Base-by-base conservation (phyloP, 352 stramenopile species). In the Thalassiosira hispida region DNA sequence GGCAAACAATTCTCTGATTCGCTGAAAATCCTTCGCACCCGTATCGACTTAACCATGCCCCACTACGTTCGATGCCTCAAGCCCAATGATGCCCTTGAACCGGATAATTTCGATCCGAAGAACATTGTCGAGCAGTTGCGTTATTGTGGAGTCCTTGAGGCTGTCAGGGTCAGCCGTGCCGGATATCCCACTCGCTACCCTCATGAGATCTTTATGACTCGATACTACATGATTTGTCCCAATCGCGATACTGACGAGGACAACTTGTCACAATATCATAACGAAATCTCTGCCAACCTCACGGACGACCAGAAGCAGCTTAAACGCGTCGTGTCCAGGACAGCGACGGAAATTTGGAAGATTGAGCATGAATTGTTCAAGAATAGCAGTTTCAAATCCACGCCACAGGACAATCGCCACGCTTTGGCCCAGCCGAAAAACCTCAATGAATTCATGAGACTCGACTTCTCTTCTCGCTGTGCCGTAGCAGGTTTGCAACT, bases 21-120 rank as follows among this genome's bases (percentile, higher is more conserved):
- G 67, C 88, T 99, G 14, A 94, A 95, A 23, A 91, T 91, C 29
- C 89, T 99, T 14, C 91, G 98, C 22, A 85, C 95, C 20, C 93
- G 96, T 11, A 98, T 99, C 27, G 95, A 98, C 27, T 88, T 94
- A 60, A 99, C 97, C 3, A 87, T 96, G 60, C 97, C 96, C 31
- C 97, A 99, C 84, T 99, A 98, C 83, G 97, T 99, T 76, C 95
- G 97, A 29, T 99, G 97, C 81, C 94, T 99, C 51, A 99, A 99
- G 86, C 97, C 97, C 18, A 99, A 99, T 79, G 96, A 98, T 78
- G 84, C 92, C 42, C 97, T 98, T 70, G 88, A 88, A 11, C 85
- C 94, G 1, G 90, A 95, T 51, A 81, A 92, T n/a, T 99, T 99
- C 80, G 96, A 99, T 73, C 82, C 84, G 0, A 91, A 90, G 55